A percentile compares a stretch with the other conserved stretches of the same genome.
Conservation (phyloP, 257 asterid species). For the Orobanche coerulescens region DNA sequence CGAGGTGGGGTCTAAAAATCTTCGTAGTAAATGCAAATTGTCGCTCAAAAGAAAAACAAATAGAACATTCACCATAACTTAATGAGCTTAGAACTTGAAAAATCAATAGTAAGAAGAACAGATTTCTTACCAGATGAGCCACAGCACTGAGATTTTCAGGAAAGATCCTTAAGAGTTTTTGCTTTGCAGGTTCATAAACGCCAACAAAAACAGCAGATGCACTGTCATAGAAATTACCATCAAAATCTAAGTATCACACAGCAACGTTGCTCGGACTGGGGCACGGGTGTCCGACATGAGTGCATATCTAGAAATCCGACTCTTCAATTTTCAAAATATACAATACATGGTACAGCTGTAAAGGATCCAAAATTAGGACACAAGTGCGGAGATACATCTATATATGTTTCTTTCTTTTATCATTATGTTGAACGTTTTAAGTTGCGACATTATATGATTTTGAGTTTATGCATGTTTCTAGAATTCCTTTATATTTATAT, state of each 20-base stretch:
- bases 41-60: not conserved
- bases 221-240: constrained; percentile 38
- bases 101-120: constrained; percentile 10
- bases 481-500: too few species aligned
- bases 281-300: too few species aligned
- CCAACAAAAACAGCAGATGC: constrained; percentile 97
- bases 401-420: too few species aligned
- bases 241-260: not conserved
- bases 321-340: too few species aligned
- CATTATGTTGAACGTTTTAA: too few species aligned
- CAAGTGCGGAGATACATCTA: too few species aligned
- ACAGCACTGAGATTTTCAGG: constrained; percentile 90
- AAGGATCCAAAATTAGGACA: too few species aligned
- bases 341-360: too few species aligned
- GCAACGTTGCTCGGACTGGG: too few species aligned
- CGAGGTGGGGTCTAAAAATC: not conserved
- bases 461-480: too few species aligned
- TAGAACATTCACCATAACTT: not conserved
- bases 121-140: constrained; percentile 81
- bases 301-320: too few species aligned
- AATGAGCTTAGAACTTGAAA: not conserved
- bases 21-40: not conserved
- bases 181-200: constrained; percentile 93
- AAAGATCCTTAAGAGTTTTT: constrained; percentile 55
- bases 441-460: too few species aligned